Percentiles rank a stretch among this genome's conserved stretches.
These are phyloP conservation scores for Vachellia collinsii DNA, from an alignment of 306 rosid genomes.

Conservation along the genomic window DNA sequence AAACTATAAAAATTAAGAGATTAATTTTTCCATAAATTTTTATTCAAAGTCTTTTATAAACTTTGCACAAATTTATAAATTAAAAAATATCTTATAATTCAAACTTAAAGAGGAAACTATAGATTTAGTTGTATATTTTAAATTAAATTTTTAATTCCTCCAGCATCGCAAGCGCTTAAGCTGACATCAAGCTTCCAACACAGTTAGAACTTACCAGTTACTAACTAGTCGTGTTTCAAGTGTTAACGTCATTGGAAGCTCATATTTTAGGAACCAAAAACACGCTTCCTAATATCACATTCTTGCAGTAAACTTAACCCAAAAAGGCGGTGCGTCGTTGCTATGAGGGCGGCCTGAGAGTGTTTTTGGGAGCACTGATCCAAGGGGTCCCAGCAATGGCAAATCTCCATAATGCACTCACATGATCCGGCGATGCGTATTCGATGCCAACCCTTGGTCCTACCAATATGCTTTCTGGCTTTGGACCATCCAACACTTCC, in stretches of 20 bases:
- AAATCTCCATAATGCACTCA: slow-evolving; percentile 86
- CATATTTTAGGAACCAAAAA: neutral
- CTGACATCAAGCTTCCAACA: neutral
- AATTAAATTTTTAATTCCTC: neutral
- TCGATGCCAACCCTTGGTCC: slow-evolving; percentile 95
- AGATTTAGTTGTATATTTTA: neutral
- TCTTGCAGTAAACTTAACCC: neutral
- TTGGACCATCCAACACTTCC: slow-evolving; percentile 83
- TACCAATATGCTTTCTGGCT: slow-evolving; percentile 68
- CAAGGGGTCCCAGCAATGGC: slow-evolving; percentile 88
- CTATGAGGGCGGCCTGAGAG: slow-evolving; percentile 55
- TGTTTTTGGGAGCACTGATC: slow-evolving; percentile 93
- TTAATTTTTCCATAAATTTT: neutral
- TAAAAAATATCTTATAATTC: neutral
- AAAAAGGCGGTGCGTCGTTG: neutral
- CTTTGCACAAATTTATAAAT: neutral
- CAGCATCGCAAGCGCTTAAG: neutral
- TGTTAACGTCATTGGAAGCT: neutral
- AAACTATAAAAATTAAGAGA: no score
- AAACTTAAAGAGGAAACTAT: neutral
- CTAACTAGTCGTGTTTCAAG: neutral
- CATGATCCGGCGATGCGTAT: slow-evolving; percentile 80
- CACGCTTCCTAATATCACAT: slow-evolving; percentile 2
- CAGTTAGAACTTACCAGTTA: neutral
- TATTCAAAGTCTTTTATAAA: neutral